Base-by-base conservation (phyloP, 192 early-diverging fungal genomes). In the Jimgerdemannia lactiflua region DNA sequence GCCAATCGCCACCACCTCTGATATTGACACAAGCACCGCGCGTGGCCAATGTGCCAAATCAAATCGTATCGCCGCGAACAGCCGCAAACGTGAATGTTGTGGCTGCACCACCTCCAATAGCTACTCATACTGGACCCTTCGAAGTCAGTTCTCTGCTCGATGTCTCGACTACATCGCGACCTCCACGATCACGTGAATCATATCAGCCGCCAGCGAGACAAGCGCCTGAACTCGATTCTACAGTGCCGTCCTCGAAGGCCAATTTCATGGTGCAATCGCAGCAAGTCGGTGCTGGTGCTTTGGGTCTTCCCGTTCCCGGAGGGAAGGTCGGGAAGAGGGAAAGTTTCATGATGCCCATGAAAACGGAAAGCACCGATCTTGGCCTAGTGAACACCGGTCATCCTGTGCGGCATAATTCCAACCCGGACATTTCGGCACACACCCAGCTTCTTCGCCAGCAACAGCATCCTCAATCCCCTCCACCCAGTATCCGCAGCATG, bases 401-500 rank as follows among this genome's bases (percentile, higher is more conserved):
- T 70, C 41, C 59, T 64, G 14, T 14, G 11, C 4, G 3, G 4
- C 70, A 19, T 4, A n/a, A 69, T 43, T 73, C 72, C 14, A 73
- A 67, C 42, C 43, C 64, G 67, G 72, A 73, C 17, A 73, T 59
- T 59, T 59, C 49, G 49, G 49, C 49, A 19, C 20, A 73, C 20
- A 40, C 44, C 65, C 64, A 59, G 70, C 39, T 29, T 64, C 14
- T 73, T 66, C 19, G 72, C 65, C 67, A 67, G 40, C 44, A 66
- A 73, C 40, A 66, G 67, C 29, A 64, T 73, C 8, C 72, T 64
- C 19, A 73, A 14, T 6, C 14, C 64, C 3, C 72, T 42, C 41
- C 59, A 42, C 42, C 72, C 63, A 10, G 11, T 65, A 73, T 9
- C 63, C 8, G 20, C 39, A 3, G 41, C 29, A 39, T 17, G 17